Conservation (phyloP, 352 stramenopile species). For the Phytophthora capsici region DNA sequence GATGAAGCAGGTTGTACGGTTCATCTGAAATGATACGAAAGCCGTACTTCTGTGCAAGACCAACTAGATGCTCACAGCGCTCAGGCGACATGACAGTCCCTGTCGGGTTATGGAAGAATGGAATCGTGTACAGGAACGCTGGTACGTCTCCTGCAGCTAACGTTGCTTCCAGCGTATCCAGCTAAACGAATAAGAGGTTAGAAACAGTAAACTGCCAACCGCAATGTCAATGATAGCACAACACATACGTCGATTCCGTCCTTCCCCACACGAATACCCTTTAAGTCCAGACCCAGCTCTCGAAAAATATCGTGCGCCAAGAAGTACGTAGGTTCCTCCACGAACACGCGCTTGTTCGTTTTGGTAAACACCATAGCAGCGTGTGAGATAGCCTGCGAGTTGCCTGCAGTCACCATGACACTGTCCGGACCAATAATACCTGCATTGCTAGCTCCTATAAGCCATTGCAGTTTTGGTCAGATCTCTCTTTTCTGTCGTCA, state of each 20-base stretch:
- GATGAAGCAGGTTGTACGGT: slow-evolving; percentile 94
- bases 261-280: slow-evolving; percentile 77
- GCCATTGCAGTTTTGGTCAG: not conserved
- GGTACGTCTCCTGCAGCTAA: slow-evolving; percentile 68
- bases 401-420: slow-evolving; percentile 91
- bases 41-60: slow-evolving; percentile 79
- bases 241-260: slow-evolving; percentile 71
- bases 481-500: slow-evolving; percentile 6
- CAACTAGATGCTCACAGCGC: slow-evolving; percentile 75
- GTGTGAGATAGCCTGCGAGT: slow-evolving; percentile 92
- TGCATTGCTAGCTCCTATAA: slow-evolving; percentile 6
- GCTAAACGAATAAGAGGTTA: slow-evolving; percentile 30
- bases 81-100: slow-evolving; percentile 73
- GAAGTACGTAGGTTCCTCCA: slow-evolving; percentile 95
- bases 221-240: not conserved
- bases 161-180: slow-evolving; percentile 74
- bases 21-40: slow-evolving; percentile 93
- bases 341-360: slow-evolving; percentile 86
- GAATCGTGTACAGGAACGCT: slow-evolving; percentile 93
- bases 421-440: slow-evolving; percentile 46
- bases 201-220: no score
- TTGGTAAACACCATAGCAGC: slow-evolving; percentile 75
- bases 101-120: slow-evolving; percentile 95
- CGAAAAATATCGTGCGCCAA: slow-evolving; percentile 92
- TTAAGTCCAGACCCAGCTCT: slow-evolving; percentile 85